Evolutionary conservation across 805 yeast species (phyloP), one percentile per base, ranked within the genome.

Genomic region (Millerozyma miso): DNA sequence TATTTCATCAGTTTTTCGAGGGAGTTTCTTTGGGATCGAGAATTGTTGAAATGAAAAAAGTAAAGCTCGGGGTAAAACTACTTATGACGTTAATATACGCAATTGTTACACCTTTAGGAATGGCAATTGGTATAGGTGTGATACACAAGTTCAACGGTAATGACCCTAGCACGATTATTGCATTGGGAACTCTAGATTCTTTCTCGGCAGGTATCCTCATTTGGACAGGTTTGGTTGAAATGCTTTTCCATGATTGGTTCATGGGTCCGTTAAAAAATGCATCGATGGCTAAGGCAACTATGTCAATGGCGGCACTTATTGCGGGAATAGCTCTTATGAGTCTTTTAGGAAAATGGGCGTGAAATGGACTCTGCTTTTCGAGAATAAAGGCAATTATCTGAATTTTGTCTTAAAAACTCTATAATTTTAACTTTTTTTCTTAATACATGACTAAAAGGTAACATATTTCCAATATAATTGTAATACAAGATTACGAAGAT

Each of bases 341-440:
- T 44, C 41, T 62, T 6, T 45, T 62, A n/a, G 66, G 67, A 29
- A 62, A 60, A 38, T 62, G 67, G 66, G 62, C 65, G 6, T 61
- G 47, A 47, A 18, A 6, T 20, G n/a, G n/a, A n/a, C n/a, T n/a
- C n/a, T n/a, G n/a, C n/a, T n/a, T n/a, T n/a, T n/a, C n/a, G n/a
- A n/a, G n/a, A n/a, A n/a, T n/a, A n/a, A n/a, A n/a, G n/a, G n/a
- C n/a, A n/a, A n/a, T n/a, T n/a, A n/a, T n/a, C n/a, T n/a, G n/a
- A n/a, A n/a, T n/a, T n/a, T n/a, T n/a, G n/a, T n/a, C n/a, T n/a
- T n/a, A n/a, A n/a, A n/a, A n/a, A n/a, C n/a, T n/a, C n/a, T n/a
- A n/a, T n/a, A n/a, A n/a, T n/a, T n/a, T n/a, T n/a, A n/a, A n/a
- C n/a, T n/a, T n/a, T n/a, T n/a, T n/a, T n/a, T n/a, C n/a, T n/a